Percentiles rank a stretch among this genome's conserved stretches.
Evolutionary conservation across 176 grass and related monocot genomes (phyloP).

Genomic region (Oryza brachyantha): DNA sequence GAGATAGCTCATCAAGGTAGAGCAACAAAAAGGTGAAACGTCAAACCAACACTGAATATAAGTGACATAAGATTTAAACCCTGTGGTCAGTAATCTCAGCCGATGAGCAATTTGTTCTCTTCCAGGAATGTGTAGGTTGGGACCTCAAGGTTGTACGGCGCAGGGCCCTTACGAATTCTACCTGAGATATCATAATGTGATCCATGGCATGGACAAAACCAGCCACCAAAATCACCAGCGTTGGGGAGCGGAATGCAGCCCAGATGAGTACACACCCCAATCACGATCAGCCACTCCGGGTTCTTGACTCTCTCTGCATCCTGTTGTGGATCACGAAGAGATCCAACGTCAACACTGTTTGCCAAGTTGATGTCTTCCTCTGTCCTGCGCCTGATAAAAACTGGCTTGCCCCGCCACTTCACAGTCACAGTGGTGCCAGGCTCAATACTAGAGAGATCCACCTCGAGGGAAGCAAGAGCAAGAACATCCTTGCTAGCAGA

Average conservation of each 20-base stretch:
- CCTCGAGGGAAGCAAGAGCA: slow-evolving; percentile 73
- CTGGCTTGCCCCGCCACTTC: slow-evolving; percentile 94
- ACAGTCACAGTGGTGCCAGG: slow-evolving; percentile 81
- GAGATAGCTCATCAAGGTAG: slow-evolving; percentile 2
- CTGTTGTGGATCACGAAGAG: slow-evolving; percentile 72
- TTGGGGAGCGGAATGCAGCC: slow-evolving; percentile 92
- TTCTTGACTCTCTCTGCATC: slow-evolving; percentile 79
- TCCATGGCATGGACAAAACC: slow-evolving; percentile 94
- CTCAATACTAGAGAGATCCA: slow-evolving; percentile 83
- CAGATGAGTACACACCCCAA: slow-evolving; percentile 85
- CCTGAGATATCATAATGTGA: slow-evolving; percentile 88
- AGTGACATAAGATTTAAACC: slow-evolving; percentile 9
- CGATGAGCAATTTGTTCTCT: slow-evolving; percentile 81
- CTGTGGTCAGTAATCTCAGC: slow-evolving; percentile 36
- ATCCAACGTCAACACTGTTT: slow-evolving; percentile 61
- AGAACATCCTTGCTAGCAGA: slow-evolving; percentile 95
- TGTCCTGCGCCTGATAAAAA: slow-evolving; percentile 87
- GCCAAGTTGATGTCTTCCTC: slow-evolving; percentile 84
- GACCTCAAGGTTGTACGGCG: slow-evolving; percentile 85
- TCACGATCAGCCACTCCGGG: slow-evolving; percentile 82
- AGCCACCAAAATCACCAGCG: slow-evolving; percentile 77
- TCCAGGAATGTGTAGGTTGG: slow-evolving; percentile 81
- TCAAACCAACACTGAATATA: slow-evolving; percentile 25
- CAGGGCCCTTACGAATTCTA: slow-evolving; percentile 87
- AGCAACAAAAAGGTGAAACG: slow-evolving; percentile 32